These are phyloP conservation scores for Isoetes taiwanensis DNA, from an alignment of 75 land plant genomes.

Conservation along the genomic window DNA sequence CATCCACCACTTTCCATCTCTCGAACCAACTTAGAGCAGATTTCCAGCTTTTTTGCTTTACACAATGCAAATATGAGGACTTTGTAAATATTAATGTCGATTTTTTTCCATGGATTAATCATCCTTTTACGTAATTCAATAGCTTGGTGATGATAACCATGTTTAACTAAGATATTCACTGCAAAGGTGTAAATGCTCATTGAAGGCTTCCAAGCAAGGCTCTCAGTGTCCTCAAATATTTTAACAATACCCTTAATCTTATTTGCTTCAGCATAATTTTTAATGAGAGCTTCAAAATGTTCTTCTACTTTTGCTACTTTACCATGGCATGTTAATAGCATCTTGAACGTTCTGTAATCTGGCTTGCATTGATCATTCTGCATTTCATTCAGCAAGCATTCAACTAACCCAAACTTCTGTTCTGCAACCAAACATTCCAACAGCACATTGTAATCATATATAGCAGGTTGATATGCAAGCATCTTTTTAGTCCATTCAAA, in stretches of 20 bases:
- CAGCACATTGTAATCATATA: no score
- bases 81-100: neutral
- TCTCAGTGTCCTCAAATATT: neutral
- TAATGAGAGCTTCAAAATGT: neutral
- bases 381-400: no score
- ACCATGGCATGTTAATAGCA: neutral
- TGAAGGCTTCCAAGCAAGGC: neutral
- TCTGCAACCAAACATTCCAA: no score
- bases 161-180: neutral
- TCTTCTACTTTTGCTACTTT: neutral
- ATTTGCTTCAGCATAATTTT: neutral
- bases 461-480: no score
- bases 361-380: neutral
- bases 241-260: neutral
- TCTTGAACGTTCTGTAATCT: neutral
- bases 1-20: conserved; percentile 3
- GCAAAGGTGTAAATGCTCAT: neutral
- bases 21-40: neutral
- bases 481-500: no score
- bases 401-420: no score
- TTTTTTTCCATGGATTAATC: neutral
- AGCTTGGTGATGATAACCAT: neutral
- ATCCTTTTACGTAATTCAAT: neutral
- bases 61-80: neutral
- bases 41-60: neutral